Evolutionary conservation across 148 eudicot species (phyloP).

Genomic region (Vaccinium vitisidaea): DNA sequence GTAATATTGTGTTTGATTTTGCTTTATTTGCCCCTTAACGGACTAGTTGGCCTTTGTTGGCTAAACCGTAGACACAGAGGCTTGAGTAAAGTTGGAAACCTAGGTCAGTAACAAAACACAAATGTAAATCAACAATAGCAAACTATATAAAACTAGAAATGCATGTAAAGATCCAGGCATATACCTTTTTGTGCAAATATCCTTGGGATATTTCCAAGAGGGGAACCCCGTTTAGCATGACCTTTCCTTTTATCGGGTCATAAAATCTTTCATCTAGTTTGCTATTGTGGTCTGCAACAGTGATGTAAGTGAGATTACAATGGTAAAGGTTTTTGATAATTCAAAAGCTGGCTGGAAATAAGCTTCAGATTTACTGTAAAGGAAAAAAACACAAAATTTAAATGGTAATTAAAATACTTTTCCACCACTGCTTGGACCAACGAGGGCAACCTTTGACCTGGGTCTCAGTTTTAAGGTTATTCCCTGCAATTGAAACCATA

Average conservation of each 20-base stretch:
- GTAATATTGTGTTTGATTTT: not conserved
- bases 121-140: not conserved
- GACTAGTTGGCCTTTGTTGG: not conserved
- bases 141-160: not conserved
- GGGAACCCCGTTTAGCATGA: slow-evolving; percentile 56
- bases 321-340: not conserved
- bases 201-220: slow-evolving; percentile 38
- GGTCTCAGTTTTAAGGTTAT: slow-evolving; percentile 52
- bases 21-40: not conserved
- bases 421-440: slow-evolving; percentile 76
- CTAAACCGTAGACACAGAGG: not conserved
- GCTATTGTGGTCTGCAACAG: slow-evolving; percentile 62
- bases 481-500: slow-evolving; percentile 34
- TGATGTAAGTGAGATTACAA: not conserved
- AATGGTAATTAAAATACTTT: slow-evolving; percentile 31
- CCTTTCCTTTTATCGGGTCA: slow-evolving; percentile 62
- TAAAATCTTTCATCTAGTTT: slow-evolving; percentile 62
- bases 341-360: not conserved
- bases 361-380: not conserved
- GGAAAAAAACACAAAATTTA: not conserved
- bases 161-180: not conserved
- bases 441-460: slow-evolving; percentile 65
- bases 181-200: slow-evolving; percentile 14
- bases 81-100: not conserved
- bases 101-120: not conserved